Conservation (phyloP, 495 filamentous ascomycete genomes). For the Penicillium fimorum region DNA sequence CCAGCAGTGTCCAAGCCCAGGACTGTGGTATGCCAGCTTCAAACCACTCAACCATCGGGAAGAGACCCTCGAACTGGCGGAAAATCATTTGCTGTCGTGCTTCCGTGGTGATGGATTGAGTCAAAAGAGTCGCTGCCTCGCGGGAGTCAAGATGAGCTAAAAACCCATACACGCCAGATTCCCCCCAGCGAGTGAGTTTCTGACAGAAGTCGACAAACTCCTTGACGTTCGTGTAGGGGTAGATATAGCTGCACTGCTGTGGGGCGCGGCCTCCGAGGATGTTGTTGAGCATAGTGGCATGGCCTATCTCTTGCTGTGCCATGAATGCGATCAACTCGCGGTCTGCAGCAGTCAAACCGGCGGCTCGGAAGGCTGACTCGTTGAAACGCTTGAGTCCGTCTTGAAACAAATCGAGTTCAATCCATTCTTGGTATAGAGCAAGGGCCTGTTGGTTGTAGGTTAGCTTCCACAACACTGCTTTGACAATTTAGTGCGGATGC, state of each 20-base stretch:
- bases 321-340: slow-evolving; percentile 75
- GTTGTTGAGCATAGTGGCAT: slow-evolving; percentile 75
- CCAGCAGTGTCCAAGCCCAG: slow-evolving; percentile 83
- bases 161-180: slow-evolving; percentile 83
- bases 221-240: slow-evolving; percentile 71
- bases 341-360: slow-evolving; percentile 66
- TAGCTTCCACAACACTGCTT: slow-evolving; percentile 6
- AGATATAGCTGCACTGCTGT: slow-evolving; percentile 75
- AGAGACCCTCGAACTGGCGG: slow-evolving; percentile 80
- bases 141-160: slow-evolving; percentile 76
- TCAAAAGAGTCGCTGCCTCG: slow-evolving; percentile 68
- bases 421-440: slow-evolving; percentile 78
- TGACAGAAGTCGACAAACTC: slow-evolving; percentile 88
- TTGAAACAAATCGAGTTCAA: slow-evolving; percentile 86
- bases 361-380: slow-evolving; percentile 64
- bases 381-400: slow-evolving; percentile 71
- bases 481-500: neutral
- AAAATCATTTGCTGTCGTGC: slow-evolving; percentile 87
- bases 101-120: slow-evolving; percentile 79
- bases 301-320: slow-evolving; percentile 82
- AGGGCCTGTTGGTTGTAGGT: slow-evolving; percentile 46
- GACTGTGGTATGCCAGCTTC: slow-evolving; percentile 78
- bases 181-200: slow-evolving; percentile 78
- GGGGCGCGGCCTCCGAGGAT: slow-evolving; percentile 72
- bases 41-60: slow-evolving; percentile 86